Base-by-base conservation (phyloP, 2,329 filamentous ascomycete species). In the Aspergillus quadrilineatus region DNA sequence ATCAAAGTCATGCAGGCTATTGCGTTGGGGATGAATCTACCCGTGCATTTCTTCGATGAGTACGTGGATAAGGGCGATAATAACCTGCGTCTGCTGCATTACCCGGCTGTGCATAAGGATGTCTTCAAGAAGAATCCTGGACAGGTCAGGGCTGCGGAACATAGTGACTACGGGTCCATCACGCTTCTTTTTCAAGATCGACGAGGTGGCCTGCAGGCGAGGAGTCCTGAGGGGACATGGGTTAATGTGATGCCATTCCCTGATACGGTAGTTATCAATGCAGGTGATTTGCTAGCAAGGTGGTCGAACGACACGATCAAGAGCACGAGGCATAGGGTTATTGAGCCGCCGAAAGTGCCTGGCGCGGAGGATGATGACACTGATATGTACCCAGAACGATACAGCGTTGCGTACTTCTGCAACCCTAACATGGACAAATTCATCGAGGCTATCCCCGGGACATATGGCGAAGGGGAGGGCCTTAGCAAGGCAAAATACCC, bases 301-400 rank as follows among this genome's bases (percentile, higher is more conserved):
- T 96, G 92, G 92, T 90, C 89, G 61, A 97, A 97, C 68, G 90
- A 95, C 67, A 89, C 84, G 4, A 96, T 97, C 76, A 92, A 89
- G 77, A 93, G 89, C 69, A 97, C 92, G 4, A 85, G 92, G 58
- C 92, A 97, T 73, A 85, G 92, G 9, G 92, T 97, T 0, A 89
- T 97, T 4, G 89, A 96, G 75, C 92, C 92, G 1, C 89, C 90
- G 14, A 80, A 80, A 4, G 78, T 76, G 3, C 76, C 75, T 6
- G 72, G 71, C 3, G 81, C 64, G 12, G 60, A 60, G 5, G 46
- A 80, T 14, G 75, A 79, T 39, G 59, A 65, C 4, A 64, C 67
- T 1, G 73, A 74, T 26, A 64, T 67, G 15, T 88, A 95, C 71
- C 90, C 91, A 1, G 80, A 90, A 0, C 80, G 89, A 39, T 97